Conservation (phyloP, 2,329 filamentous ascomycete genomes). For the Coniochaeta sp. region DNA sequence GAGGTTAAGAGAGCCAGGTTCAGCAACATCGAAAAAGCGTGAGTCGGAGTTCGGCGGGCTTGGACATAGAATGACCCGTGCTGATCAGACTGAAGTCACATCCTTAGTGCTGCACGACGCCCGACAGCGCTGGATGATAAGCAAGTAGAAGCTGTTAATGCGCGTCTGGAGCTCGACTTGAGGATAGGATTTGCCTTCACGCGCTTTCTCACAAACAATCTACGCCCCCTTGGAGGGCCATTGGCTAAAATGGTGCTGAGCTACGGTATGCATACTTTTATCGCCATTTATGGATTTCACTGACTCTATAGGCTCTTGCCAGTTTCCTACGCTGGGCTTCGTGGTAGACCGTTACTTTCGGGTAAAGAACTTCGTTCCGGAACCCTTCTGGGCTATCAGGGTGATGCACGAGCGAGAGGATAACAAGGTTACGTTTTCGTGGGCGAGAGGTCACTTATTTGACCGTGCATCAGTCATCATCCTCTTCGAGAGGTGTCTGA, state of each 20-base stretch:
- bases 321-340: slow-evolving; percentile 94
- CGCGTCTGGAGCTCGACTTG: slow-evolving; percentile 87
- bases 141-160: slow-evolving; percentile 80
- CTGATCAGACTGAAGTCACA: slow-evolving; percentile 54
- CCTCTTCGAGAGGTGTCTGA: slow-evolving; percentile 78
- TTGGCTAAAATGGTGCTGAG: slow-evolving; percentile 64
- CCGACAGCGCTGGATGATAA: slow-evolving; percentile 74
- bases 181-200: slow-evolving; percentile 92
- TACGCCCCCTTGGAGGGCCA: slow-evolving; percentile 64
- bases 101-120: slow-evolving; percentile 72
- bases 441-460: slow-evolving; percentile 77
- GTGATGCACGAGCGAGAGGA: slow-evolving; percentile 70
- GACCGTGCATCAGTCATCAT: slow-evolving; percentile 76
- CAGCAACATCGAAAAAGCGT: slow-evolving; percentile 92
- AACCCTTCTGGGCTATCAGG: slow-evolving; percentile 89
- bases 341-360: slow-evolving; percentile 94
- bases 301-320: slow-evolving; percentile 63
- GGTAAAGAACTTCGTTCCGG: slow-evolving; percentile 88
- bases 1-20: slow-evolving; percentile 82
- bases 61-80: not conserved
- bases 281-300: slow-evolving; percentile 3
- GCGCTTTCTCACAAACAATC: slow-evolving; percentile 70
- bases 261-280: slow-evolving; percentile 54
- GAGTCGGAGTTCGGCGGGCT: slow-evolving; percentile 25
- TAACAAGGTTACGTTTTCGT: slow-evolving; percentile 76